phyloP scores from a whole-genome alignment of 768 basidiomycete genomes.

The Amanita polypyramis region DNA sequence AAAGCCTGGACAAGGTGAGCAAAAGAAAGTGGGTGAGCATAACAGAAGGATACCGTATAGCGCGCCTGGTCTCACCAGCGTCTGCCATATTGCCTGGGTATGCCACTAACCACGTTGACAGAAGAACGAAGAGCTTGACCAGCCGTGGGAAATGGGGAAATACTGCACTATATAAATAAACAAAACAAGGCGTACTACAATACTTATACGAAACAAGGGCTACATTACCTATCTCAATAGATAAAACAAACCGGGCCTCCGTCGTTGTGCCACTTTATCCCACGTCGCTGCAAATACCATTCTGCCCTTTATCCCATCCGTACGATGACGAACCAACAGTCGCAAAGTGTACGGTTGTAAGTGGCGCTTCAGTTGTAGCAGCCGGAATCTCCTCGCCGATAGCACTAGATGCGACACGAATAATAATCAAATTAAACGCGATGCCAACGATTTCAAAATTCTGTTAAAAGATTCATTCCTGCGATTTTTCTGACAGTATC shows the following conservation, averaged over 20 bases:
- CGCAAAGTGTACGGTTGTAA: neutral
- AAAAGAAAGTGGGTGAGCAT: conserved; percentile 14
- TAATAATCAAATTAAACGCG: conserved; percentile 5
- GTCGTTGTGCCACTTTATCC: too few species aligned
- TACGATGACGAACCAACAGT: neutral
- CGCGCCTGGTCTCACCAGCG: conserved; percentile 32
- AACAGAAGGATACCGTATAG: conserved; percentile 16
- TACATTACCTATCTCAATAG: too few species aligned
- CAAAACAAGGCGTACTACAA: too few species aligned
- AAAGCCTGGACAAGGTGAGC: conserved; percentile 42
- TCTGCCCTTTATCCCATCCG: neutral
- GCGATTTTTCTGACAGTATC: neutral
- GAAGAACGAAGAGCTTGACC: neutral
- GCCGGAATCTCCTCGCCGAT: neutral
- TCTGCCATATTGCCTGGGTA: conserved; percentile 36
- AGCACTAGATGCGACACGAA: neutral
- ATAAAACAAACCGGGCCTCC: too few species aligned
- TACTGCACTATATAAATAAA: neutral
- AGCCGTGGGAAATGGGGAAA: conserved; percentile 1
- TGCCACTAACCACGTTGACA: conserved; percentile 1
- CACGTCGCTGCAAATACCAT: neutral
- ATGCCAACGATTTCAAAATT: conserved; percentile 5
- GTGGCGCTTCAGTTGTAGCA: neutral
- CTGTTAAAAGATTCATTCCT: neutral
- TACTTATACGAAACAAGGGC: too few species aligned